Base-by-base conservation (phyloP, 2,329 filamentous ascomycete species). In the Diaporthe sp. region DNA sequence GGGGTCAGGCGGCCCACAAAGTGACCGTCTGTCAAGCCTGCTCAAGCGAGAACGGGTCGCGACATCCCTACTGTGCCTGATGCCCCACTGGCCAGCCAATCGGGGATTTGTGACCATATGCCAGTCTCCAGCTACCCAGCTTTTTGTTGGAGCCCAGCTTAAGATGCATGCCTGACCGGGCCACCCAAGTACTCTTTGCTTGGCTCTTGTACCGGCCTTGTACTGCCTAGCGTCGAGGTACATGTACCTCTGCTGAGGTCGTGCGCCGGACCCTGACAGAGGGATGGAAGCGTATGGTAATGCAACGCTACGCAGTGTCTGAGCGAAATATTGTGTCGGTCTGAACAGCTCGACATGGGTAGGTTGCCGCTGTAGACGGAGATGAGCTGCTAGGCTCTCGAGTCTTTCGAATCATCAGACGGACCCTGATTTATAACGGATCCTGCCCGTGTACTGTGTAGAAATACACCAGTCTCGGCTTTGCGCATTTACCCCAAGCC, bases 11-110 rank as follows among this genome's bases (percentile, higher is more conserved):
- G 28, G 10, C 39, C 67, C 53, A 71, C 49, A 39, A 71, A 47
- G 57, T 72, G 58, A 71, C 57, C 72, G 58, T 44, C 47, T 75
- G 49, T 70, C 20, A 71, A 47, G 68, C 51, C 39, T 72, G 70
- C 55, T 63, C 39, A 73, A 73, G 73, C 73, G 71, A 73, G 25
- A 55, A 75, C 57, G 73, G 73, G 49, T 74, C 75, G 60, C 25
- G 51, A 61, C 75, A 71, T 72, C 71, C 58, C 49, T 74, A 55
- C 63, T 53, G 65, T 55, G 44, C 37, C 34, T 63, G 47, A 53
- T 60, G 34, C 39, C 22, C 22, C 39, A 55, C 39, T 65, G 37
- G 17, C 17, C 28, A 71, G 31, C 75, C 73, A 75, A 75, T 76
- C 73, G 75, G 75, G 73, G 61, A 75, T 61, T 73, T 75, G 61